These are phyloP conservation scores for Apiotrichum siamense DNA, from an alignment of 1,284 basidiomycete species.

Conservation along the genomic window DNA sequence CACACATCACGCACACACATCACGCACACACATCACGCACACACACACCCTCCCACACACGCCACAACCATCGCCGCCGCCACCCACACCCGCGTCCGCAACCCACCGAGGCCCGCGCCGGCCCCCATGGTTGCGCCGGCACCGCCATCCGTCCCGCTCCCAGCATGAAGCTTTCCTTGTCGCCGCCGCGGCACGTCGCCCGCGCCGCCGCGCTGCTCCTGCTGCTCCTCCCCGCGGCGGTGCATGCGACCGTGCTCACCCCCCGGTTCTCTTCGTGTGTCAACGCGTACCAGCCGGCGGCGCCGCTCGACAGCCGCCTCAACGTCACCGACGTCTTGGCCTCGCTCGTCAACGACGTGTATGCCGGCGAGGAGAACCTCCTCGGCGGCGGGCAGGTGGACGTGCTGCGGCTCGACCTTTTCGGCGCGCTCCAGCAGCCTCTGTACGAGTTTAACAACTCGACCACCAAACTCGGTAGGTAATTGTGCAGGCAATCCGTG, in stretches of 20 bases:
- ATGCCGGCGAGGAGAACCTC: constrained; percentile 41
- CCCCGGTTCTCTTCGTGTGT: constrained; percentile 29
- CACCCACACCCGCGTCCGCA: no score
- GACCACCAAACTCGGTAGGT: constrained; percentile 61
- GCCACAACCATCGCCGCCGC: no score
- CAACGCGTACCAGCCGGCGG: constrained; percentile 20
- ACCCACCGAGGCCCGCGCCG: no score
- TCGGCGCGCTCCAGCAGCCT: constrained; percentile 44
- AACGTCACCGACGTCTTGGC: constrained; percentile 66
- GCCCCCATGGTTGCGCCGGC: no score
- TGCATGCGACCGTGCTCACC: constrained; percentile 26
- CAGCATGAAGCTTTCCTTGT: background rate
- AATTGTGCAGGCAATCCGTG: no score
- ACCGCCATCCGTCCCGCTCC: no score
- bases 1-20: no score
- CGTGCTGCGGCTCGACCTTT: constrained; percentile 42
- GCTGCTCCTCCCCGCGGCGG: constrained; percentile 7
- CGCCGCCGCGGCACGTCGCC: background rate
- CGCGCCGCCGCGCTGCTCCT: constrained; percentile 6
- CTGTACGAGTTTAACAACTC: constrained; percentile 59
- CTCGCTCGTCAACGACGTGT: constrained; percentile 54
- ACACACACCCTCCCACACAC: no score
- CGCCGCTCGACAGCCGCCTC: constrained; percentile 42
- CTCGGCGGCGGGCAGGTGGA: constrained; percentile 29
- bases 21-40: no score